Percentiles rank a stretch among this genome's conserved stretches.
phyloP scores from a whole-genome alignment of 768 basidiomycete species.

The Lactarius vividus region DNA sequence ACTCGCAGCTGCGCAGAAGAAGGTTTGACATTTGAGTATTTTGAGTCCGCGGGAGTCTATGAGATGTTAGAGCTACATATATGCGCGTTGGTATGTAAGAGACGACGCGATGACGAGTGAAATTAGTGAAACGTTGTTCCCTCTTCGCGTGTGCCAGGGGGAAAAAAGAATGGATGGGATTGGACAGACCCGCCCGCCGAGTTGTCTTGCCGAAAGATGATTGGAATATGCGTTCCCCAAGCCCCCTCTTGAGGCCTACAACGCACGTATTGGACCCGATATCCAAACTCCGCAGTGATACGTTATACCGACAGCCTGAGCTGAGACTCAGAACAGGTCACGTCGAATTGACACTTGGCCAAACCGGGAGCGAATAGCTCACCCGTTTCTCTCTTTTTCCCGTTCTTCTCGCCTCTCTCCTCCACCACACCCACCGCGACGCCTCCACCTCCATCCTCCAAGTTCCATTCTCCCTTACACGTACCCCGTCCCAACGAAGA shows the following conservation, averaged over 20 bases:
- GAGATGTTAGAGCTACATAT: background rate
- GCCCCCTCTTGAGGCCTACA: background rate
- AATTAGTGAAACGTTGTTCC: background rate
- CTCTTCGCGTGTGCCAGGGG: no score
- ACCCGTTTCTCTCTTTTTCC: background rate
- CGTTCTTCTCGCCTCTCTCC: background rate
- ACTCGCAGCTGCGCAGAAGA: slow-evolving; percentile 42
- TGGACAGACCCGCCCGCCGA: background rate
- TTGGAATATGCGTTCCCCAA: background rate
- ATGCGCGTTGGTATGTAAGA: background rate
- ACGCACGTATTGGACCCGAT: background rate
- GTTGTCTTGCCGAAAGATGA: background rate
- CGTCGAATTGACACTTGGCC: background rate
- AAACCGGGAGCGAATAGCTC: background rate
- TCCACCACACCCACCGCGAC: background rate
- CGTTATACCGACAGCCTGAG: background rate
- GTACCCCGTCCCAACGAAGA: slow-evolving; percentile 28
- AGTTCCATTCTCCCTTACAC: background rate
- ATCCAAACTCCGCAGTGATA: background rate
- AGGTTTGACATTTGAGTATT: background rate
- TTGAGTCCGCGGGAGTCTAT: background rate
- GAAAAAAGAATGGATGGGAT: background rate
- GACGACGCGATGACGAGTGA: background rate
- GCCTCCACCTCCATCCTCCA: background rate
- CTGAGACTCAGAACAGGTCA: background rate